Conservation (phyloP, 371 early-diverging fungal species). For the Mucor sp. region DNA sequence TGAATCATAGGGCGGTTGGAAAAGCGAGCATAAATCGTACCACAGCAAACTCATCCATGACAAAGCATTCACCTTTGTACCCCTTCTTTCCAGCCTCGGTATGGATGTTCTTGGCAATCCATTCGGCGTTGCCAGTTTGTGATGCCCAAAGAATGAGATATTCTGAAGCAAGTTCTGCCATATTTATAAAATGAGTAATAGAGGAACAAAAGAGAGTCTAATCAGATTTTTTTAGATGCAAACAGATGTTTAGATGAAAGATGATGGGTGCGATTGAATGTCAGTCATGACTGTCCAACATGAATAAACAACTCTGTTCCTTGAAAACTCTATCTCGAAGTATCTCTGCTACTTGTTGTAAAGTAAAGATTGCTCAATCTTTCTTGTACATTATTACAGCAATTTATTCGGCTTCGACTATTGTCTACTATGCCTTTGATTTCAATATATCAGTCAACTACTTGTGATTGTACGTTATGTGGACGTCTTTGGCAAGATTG, state of each 20-base stretch:
- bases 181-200: not conserved
- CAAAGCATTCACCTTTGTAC: conserved; percentile 60
- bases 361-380: too few relatives aligned
- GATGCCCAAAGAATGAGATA: conserved; percentile 80
- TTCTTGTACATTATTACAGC: too few relatives aligned
- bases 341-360: too few relatives aligned
- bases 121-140: conserved; percentile 94
- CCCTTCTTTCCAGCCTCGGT: conserved; percentile 76
- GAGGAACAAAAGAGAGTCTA: not conserved
- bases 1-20: not conserved
- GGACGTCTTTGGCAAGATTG: too few relatives aligned
- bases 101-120: conserved; percentile 83
- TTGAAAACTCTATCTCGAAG: not conserved
- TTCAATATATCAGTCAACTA: too few relatives aligned
- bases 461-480: too few relatives aligned
- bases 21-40: conserved; percentile 29
- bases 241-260: not conserved
- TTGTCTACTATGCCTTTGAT: too few relatives aligned
- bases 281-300: not conserved
- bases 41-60: conserved; percentile 75
- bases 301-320: not conserved
- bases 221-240: not conserved
- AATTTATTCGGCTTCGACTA: too few relatives aligned
- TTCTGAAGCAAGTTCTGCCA: conserved; percentile 25
- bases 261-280: not conserved